Base-by-base conservation (phyloP, 2,329 filamentous ascomycete species). In the Trichoderma breve region DNA sequence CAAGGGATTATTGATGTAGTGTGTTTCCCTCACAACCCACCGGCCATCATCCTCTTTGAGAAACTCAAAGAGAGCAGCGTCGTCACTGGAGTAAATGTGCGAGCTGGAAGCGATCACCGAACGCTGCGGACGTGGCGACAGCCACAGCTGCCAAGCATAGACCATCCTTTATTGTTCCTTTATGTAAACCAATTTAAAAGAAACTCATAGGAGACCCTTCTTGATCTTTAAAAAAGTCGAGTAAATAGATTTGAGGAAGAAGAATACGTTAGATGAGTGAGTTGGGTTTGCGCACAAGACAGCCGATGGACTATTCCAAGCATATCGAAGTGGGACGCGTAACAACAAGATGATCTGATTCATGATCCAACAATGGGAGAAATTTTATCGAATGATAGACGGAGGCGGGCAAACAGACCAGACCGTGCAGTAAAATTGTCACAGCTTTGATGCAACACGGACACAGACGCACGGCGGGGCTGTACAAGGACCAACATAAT, bases 21-120 rank as follows among this genome's bases (percentile, higher is more conserved):
- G 66, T 2, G 66, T 61, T 28, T 69, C 66, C 14, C 39, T 69
- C 9, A 69, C 66, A 18, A 61, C 55, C 66, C 66, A 69, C 8
- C 66, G 55, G n/a, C 55, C 66, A 36, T 69, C 55, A 15, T 47
- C n/a, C 24, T 69, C 66, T 14, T 51, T 69, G 26, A 69, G 66
- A n/a, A 69, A 69, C 55, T 69, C 55, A 26, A 69, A 69, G 8
- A 69, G 66, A 2, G 66, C 66, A 6, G 66, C 53, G 15, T 69
- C 21, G 14, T 61, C n/a, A 60, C 47, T 61, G 3, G 66, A 69
- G 15, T 47, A 69, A 26, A 69, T 60, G 8, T 32, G 55, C n/a
- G 57, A 43, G 26, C 43, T 30, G 15, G 34, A 34, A 9, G 66
- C 66, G 5, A 51, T 69, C 12, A 34, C 21, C 14, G 66, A 69